Evolutionary conservation across 2,329 filamentous ascomycete genomes (phyloP).

Genomic region (Botrytis fabae): DNA sequence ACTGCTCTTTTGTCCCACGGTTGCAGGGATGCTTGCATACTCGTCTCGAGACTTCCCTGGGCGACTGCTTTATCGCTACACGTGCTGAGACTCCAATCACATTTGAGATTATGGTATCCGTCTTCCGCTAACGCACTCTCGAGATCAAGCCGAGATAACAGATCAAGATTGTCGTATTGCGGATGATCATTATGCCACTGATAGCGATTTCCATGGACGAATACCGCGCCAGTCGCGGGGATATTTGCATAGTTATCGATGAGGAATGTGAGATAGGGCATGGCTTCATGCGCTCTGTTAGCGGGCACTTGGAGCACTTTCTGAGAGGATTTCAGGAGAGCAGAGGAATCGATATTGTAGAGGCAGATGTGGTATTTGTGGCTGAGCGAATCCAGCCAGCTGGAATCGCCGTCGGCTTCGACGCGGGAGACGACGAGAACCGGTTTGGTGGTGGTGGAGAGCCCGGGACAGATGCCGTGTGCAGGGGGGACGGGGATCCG

Average conservation of each 20-base stretch:
- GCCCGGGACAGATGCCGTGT: conserved; percentile 47
- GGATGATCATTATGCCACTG: conserved; percentile 49
- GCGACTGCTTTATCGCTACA: conserved; percentile 41
- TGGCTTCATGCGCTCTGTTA: conserved; percentile 50
- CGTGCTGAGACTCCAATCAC: conserved; percentile 50
- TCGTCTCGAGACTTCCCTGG: conserved; percentile 47
- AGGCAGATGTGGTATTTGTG: conserved; percentile 48
- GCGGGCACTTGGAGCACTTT: conserved; percentile 45
- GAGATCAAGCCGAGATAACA: conserved; percentile 45
- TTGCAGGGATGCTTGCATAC: conserved; percentile 42
- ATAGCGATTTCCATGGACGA: conserved; percentile 47
- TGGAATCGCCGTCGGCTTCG: conserved; percentile 44
- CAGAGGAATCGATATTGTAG: conserved; percentile 45
- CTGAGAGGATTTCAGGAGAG: conserved; percentile 34
- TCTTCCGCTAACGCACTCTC: conserved; percentile 42
- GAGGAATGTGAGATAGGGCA: conserved; percentile 49
- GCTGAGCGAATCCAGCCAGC: conserved; percentile 46
- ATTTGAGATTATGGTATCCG: conserved; percentile 52
- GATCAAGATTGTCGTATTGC: conserved; percentile 47
- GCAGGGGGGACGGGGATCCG: conserved; percentile 36
- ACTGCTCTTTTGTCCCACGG: conserved; percentile 47
- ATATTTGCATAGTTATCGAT: conserved; percentile 49
- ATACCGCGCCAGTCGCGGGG: conserved; percentile 44
- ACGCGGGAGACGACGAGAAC: conserved; percentile 48
- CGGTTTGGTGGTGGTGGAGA: conserved; percentile 44